Base-by-base conservation (phyloP, 2,329 filamentous ascomycete genomes). In the Epicoccum nigrum region DNA sequence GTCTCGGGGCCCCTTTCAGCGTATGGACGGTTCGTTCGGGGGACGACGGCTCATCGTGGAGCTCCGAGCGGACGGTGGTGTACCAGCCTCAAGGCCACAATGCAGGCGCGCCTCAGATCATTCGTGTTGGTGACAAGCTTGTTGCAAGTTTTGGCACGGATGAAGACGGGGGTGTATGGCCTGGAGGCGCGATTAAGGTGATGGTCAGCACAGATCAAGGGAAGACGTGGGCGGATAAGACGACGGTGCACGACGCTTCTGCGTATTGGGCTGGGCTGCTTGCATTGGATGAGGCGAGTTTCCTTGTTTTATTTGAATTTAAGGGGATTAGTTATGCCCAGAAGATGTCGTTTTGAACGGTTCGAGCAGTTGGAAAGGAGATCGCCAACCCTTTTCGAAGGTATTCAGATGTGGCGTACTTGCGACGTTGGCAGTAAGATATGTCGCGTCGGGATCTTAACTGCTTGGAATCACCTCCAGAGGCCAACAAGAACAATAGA, bases 141-240 rank as follows among this genome's bases (percentile, higher is more conserved):
- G 73, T 76, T 1, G 71, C 69, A 0, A 75, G 72, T 48, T 79
- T 80, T 62, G 76, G 77, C 65, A 79, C 76, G 1, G 73, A 80
- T 54, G 77, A 80, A 58, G 75, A 75, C 41, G 65, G 62, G 0
- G 63, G 63, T 6, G 41, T 19, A 9, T 61, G 57, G 62, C 55
- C 60, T 7, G 27, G 31, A 9, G 57, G 50, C 4, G 54, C 59
- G 4, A 50, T 61, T 34, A 64, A 67, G 41, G n/a, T 67, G 7
- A 34, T 69, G 35, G 62, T 64, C 3, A 71, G 66, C 49, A 50
- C 45, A 0, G 62, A 74, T 60, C 39, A 45, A 9, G 67, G 67
- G 0, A 28, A 17, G 15, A 64, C 53, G 1, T 74, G 70, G 70
- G 58, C 53, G 1, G 59, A 64, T 30, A 72, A 72, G 57, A 61